Evolutionary conservation across 768 basidiomycete species (phyloP).

Genomic region (Steccherinum ochraceum): DNA sequence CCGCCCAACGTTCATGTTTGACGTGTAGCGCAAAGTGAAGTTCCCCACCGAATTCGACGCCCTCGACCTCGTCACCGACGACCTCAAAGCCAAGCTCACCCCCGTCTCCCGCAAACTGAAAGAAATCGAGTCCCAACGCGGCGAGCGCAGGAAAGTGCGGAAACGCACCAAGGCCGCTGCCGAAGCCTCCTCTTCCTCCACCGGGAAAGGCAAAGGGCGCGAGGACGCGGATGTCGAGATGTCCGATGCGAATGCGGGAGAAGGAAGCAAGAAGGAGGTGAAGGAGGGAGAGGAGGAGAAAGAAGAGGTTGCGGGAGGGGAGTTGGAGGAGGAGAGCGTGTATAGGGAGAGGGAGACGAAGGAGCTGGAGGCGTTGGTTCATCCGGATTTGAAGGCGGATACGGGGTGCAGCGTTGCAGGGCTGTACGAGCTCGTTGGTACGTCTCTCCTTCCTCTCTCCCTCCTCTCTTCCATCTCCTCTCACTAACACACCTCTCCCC

Average conservation of each 20-base stretch:
- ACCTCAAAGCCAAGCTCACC: slow-evolving; percentile 62
- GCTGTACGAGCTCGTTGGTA: slow-evolving; percentile 88
- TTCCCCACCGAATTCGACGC: slow-evolving; percentile 88
- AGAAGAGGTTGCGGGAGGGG: slow-evolving; percentile 28
- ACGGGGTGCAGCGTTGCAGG: slow-evolving; percentile 72
- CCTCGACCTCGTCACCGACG: slow-evolving; percentile 73
- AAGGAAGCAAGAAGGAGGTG: slow-evolving; percentile 6
- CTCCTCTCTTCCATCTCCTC: slow-evolving; percentile 1
- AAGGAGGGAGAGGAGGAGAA: slow-evolving; percentile 19
- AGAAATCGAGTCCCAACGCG: slow-evolving; percentile 78
- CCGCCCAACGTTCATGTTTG: not conserved
- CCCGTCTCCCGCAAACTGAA: slow-evolving; percentile 69
- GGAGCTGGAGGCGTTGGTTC: slow-evolving; percentile 60
- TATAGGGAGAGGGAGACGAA: slow-evolving; percentile 59
- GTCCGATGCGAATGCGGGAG: slow-evolving; percentile 24
- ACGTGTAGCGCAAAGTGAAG: slow-evolving; percentile 75
- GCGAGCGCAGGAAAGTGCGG: slow-evolving; percentile 75
- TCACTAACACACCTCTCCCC: not conserved
- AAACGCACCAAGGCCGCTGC: slow-evolving; percentile 56
- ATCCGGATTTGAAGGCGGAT: slow-evolving; percentile 57
- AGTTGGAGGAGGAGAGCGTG: slow-evolving; percentile 59
- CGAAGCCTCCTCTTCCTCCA: slow-evolving; percentile 20
- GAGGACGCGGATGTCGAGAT: slow-evolving; percentile 42
- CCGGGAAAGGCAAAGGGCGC: slow-evolving; percentile 8
- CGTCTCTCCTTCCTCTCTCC: slow-evolving; percentile 23